Evolutionary conservation across 345 rosid species (phyloP), one percentile per base, ranked within the genome.

Genomic region (Odontarrhena argentea): DNA sequence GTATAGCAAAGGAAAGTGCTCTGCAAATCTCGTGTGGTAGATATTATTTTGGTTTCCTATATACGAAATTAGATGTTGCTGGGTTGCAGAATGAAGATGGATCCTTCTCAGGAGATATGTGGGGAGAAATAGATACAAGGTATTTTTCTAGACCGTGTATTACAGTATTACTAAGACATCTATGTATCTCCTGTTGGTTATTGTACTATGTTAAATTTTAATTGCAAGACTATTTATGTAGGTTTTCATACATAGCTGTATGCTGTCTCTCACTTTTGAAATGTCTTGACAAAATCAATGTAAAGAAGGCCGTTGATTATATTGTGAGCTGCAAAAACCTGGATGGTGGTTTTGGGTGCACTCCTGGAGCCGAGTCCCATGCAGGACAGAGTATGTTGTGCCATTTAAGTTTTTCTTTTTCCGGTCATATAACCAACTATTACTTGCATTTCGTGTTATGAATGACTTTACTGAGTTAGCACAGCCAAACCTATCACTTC

Each of bases 81-180:
- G 83, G 85, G 8, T 69, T 91, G 76, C 99, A 94, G 77, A 88
- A 94, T 61, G 93, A 86, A 66, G 96, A 94, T 62, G 99, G 99
- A 49, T 94, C 99, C 46, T 89, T 94, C 78, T 79, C 92, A 1
- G 97, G 99, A 45, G 99, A 94, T 64, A 81, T 78, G 11, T 94
- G 96, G 97, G 99, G 97, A 38, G 99, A 94, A 83, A 85, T 88
- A 64, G 99, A 94, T 76, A 78, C 96, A 14, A 74, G 96, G 97
- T 94, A 65, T 58, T 64, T 11, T 75, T 64, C 57, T n/a, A n/a
- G 8, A 43, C 35, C 47, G 6, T 69, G 49, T 59, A 48, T 57
- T 51, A 8, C 3, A 67, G 49, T 59, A 48, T 57, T 51, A 8
- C 3, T 2, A 7, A 61, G 47, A 42, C 26, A 15, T 60, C 36